Evolutionary conservation across 2,329 filamentous ascomycete species (phyloP).

Genomic region (Paracoccidioides lutzii): DNA sequence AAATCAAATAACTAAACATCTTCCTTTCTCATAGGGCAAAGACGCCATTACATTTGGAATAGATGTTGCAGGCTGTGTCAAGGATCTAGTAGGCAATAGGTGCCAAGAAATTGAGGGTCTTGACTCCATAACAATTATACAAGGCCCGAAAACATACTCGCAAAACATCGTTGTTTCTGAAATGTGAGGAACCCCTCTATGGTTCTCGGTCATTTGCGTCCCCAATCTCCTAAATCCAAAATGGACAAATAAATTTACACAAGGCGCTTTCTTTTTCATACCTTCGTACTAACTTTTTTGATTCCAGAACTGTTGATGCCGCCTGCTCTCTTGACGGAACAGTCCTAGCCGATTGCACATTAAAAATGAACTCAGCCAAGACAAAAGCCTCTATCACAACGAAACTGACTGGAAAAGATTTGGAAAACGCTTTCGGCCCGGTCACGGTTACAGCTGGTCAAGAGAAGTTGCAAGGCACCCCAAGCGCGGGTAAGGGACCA

Average conservation of each 20-base stretch:
- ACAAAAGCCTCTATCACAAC: not conserved
- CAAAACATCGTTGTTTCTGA: not conserved
- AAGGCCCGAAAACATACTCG: not conserved
- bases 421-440: not conserved
- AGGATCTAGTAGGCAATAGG: not conserved
- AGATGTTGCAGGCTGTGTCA: not conserved
- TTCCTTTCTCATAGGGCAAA: not conserved
- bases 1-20: not conserved
- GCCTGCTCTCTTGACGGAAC: not conserved
- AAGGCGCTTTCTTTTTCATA: not conserved
- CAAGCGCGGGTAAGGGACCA: not conserved
- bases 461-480: not conserved
- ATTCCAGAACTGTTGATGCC: not conserved
- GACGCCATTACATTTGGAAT: not conserved
- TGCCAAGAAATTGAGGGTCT: not conserved
- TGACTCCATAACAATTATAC: not conserved
- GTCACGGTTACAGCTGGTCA: not conserved
- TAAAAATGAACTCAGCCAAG: too few relatives aligned
- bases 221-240: not conserved
- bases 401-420: not conserved
- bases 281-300: not conserved
- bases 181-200: not conserved
- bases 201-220: not conserved
- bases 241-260: not conserved
- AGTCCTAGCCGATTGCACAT: not conserved